Base-by-base conservation (phyloP, 805 yeast genomes). In the Cyberlindnera misumaiensis region DNA sequence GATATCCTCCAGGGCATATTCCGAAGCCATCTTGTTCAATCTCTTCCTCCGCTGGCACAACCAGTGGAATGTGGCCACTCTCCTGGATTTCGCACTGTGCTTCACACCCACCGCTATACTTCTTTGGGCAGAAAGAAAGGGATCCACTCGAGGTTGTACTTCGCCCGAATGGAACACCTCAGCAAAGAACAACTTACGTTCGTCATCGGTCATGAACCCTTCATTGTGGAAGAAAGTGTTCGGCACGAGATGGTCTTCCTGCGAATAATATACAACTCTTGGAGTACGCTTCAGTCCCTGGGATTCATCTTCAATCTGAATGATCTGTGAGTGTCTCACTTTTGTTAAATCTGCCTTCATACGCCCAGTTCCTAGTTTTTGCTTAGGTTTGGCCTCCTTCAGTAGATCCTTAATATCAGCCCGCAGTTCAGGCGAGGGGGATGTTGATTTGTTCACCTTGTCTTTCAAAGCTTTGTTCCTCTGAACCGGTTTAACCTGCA, bases 121-220 rank as follows among this genome's bases (percentile, higher is more conserved):
- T 20, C 48, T 33, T 29, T 34, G 44, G 3, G 39, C 43, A 2
- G 49, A 37, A 2, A 30, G 12, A 16, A 34, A 17, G n/a, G 52
- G 54, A 27, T 52, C 42, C 4, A 36, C 16, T 11, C 14, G 22
- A 8, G 49, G 12, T 30, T 26, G 30, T 26, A 32, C 30, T 26
- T 27, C 40, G 32, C 39, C 3, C 35, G 31, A 8, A 45, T 37
- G 18, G 36, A 42, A 28, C 40, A 43, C 11, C 16, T 32, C 39
- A 10, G 49, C 40, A 28, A 49, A 41, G 32, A 53, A 53, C n/a
- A 42, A 43, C 3, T 34, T 39, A 5, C 35, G 30, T 20, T 53
- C 56, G 5, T 32, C 16, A 2, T 27, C 41, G 2, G 39, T 44
- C 9, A 54, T 34, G 22, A 46, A 47, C 1, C 59, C 59, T n/a